Base-by-base conservation (phyloP, 139 green algal species). In the Tetradesmus obliquus region DNA sequence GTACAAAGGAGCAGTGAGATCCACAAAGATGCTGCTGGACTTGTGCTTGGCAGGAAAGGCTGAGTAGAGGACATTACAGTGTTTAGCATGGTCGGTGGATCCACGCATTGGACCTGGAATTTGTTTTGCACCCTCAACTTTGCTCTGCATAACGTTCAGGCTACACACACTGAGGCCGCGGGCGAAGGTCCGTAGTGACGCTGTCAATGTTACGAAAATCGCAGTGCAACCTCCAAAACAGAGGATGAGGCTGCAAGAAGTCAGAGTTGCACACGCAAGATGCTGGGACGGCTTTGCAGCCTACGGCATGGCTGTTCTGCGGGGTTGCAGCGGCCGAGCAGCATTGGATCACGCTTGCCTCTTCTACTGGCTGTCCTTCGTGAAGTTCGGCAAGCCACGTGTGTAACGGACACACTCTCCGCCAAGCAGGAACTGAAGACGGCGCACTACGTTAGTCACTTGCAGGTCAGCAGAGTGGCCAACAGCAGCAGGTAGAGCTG, bases 391-490 rank as follows among this genome's bases (percentile, higher is more conserved):
- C 22, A 51, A 45, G 20, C 20, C 72, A 19, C n/a, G n/a, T 45
- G 15, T 54, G 3, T 20, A 82, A 17, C n/a, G 53, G n/a, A 58
- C 24, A 24, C 76, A 20, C 84, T 92, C 80, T 60, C 79, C 2
- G 3, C 88, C 7, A 91, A 84, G n/a, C 66, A 79, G 3, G 57
- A 55, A 17, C 57, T 22, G 55, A 72, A 58, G 24, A 10, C 74
- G 54, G 88, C 69, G 58, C 95, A 96, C 85, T 95, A 93, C 57
- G 90, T 89, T 12, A 91, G 90, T 80, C 91, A 93, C 17, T 83
- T 96, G 12, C 91, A 95, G 92, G 93, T 91, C 22, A 5, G 71
- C 9, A 79, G 17, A 12, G 19, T 13, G 32, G 8, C 20, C 45
- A 79, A 0, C 19, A 9, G 5, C 58, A 22, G 24, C 53, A 66